Base-by-base conservation (phyloP, 2,329 filamentous ascomycete species). In the Remersonia thermophila region DNA sequence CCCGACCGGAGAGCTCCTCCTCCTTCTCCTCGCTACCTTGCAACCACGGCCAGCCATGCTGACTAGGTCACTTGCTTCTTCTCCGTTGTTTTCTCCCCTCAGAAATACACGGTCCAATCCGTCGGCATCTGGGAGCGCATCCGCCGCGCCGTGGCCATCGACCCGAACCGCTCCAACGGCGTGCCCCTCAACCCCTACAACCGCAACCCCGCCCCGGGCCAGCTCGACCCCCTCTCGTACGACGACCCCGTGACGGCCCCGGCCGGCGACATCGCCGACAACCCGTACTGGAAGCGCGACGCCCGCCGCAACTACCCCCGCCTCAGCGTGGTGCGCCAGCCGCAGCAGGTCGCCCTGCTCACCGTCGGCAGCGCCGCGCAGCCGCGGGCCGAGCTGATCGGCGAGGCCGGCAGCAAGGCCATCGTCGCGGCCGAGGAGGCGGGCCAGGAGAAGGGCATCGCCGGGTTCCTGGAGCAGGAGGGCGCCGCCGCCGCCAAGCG, bases 41-140 rank as follows among this genome's bases (percentile, higher is more conserved):
- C n/a, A n/a, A n/a, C n/a, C n/a, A n/a, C n/a, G n/a, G n/a, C n/a
- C n/a, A n/a, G n/a, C n/a, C n/a, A n/a, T n/a, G n/a, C n/a, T n/a
- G n/a, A n/a, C n/a, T n/a, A n/a, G n/a, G n/a, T n/a, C n/a, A n/a
- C n/a, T n/a, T n/a, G n/a, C n/a, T n/a, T n/a, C n/a, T n/a, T n/a
- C n/a, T n/a, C n/a, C n/a, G n/a, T n/a, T n/a, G n/a, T n/a, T n/a
- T n/a, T n/a, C n/a, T n/a, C n/a, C n/a, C 5, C 38, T 35, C 53
- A 98, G 89, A 96, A 96, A 83, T 89, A 98, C 66, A 93, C 87
- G 26, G 68, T 96, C 46, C 83, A 94, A 57, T 91, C 89, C 35
- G 75, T 71, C 27, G 91, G 91, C 28, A 66, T 96, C 60, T 96
- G 85, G 83, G 86, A 89, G 55, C 66, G 66, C 38, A 65, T 98